These are phyloP conservation scores for Schizothecium vesticola DNA, from an alignment of 495 filamentous ascomycete genomes.

Conservation along the genomic window DNA sequence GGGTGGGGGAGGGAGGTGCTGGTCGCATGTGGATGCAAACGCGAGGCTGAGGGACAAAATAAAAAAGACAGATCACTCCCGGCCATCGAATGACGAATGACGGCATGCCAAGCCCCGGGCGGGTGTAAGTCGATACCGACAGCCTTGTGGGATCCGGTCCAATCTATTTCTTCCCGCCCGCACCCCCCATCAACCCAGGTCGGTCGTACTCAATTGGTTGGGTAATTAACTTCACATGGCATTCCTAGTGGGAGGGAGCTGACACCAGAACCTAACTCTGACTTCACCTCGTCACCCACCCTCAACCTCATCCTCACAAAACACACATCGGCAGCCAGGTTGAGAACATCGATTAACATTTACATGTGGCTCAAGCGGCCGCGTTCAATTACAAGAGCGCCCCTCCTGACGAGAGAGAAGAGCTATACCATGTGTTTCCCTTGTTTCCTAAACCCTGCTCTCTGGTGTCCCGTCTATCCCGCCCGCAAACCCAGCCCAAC, in stretches of 20 bases:
- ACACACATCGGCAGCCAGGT: background rate
- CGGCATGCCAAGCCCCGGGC: background rate
- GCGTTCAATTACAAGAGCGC: background rate
- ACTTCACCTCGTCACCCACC: background rate
- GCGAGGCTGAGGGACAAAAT: background rate
- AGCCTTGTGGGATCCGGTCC: constrained; percentile 5
- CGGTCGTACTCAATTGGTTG: background rate
- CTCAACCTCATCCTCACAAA: background rate
- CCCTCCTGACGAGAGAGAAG: background rate
- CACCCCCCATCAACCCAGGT: background rate
- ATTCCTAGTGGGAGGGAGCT: background rate
- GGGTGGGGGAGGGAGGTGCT: background rate
- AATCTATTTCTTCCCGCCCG: background rate
- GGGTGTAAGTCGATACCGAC: background rate
- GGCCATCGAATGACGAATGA: constrained; percentile 2
- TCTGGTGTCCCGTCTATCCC: background rate
- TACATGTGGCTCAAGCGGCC: background rate
- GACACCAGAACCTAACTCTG: background rate
- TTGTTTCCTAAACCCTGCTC: background rate
- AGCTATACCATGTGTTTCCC: background rate
- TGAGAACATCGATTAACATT: constrained; percentile 4
- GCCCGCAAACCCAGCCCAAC: background rate
- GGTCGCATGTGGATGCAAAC: background rate
- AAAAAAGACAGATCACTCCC: constrained; percentile 8
- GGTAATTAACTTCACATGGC: background rate